Base-by-base conservation (phyloP, 176 grass and related monocot genomes). In the Hordeum marinum region DNA sequence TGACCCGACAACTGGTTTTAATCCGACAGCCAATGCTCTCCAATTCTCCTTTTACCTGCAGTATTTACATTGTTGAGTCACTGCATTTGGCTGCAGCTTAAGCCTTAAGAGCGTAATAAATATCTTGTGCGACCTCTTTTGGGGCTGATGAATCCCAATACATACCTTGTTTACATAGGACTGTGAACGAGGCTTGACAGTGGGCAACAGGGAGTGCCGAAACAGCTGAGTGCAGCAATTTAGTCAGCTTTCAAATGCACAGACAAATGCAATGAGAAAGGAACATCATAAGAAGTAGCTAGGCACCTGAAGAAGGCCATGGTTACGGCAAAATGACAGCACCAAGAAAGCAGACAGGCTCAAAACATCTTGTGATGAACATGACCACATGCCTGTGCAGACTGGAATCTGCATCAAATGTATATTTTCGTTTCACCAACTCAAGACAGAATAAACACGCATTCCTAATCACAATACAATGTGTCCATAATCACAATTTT, bases 261-360 rank as follows among this genome's bases (percentile, higher is more conserved):
- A 70, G 18, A 13, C 4, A n/a, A 70, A 65, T 32, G 63, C 17
- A 68, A 70, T 41, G 35, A 10, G 18, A 39, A 37, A 69, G 66
- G 27, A 54, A 54, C 27, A 18, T 69, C 9, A 68, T 63, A 29
- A 1, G 26, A 61, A 63, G 34, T 68, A 37, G 65, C 34, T 39
- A 70, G 67, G 36, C 67, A 70, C 67, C 67, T 70, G 67, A 70
- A 70, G 36, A 23, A 70, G 67, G 36, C n/a, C 67, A 41, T 70
- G 67, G 67, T 70, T 70, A 70, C 10, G 67, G 10, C 39, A 70
- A 70, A 70, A 23, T 70, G 67, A 70, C 17, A 54, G 50, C 50
- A 1, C 50, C 50, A 54, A 54, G 50, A 54, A 54, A 54, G 50
- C 50, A 54, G 50, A 54, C 17, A 54, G 8, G 50, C 50, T 54